These are phyloP conservation scores for Asterella californica DNA, from an alignment of 225 moss, liverwort and hornwort species.

Conservation along the genomic window DNA sequence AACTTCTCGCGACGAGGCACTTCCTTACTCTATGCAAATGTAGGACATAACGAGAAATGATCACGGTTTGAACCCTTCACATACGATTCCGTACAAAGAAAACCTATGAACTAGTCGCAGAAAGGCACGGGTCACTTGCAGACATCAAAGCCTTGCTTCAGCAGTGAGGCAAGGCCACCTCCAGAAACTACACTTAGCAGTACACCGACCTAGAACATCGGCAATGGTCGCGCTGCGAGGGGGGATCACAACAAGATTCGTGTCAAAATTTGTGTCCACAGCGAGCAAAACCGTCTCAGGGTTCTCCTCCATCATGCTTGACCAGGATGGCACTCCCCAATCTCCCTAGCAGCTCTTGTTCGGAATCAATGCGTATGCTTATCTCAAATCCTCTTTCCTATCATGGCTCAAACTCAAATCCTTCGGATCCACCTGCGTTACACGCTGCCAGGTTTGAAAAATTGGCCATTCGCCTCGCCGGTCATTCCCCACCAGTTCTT, in stretches of 20 bases:
- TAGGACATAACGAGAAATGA: background rate
- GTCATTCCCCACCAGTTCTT: background rate
- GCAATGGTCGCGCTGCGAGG: constrained; percentile 16
- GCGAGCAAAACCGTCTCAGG: constrained; percentile 21
- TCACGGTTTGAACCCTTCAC: background rate
- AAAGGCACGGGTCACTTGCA: background rate
- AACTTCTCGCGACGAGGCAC: too few species aligned
- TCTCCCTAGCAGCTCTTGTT: background rate
- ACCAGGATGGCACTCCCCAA: background rate
- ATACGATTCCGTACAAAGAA: background rate
- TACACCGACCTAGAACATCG: constrained; percentile 16
- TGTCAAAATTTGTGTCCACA: constrained; percentile 22
- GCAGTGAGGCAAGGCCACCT: background rate
- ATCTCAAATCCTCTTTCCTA: background rate
- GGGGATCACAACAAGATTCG: constrained; percentile 16
- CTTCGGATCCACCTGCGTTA: background rate
- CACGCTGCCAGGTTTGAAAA: background rate
- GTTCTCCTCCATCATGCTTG: constrained; percentile 9
- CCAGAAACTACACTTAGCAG: background rate
- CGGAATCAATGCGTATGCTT: background rate
- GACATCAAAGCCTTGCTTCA: background rate
- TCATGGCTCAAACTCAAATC: background rate
- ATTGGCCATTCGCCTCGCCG: too few species aligned
- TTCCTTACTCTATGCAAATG: background rate
- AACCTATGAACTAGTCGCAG: background rate